These are phyloP conservation scores for Begonia peltatifolia DNA, from an alignment of 306 rosid genomes.

Conservation along the genomic window DNA sequence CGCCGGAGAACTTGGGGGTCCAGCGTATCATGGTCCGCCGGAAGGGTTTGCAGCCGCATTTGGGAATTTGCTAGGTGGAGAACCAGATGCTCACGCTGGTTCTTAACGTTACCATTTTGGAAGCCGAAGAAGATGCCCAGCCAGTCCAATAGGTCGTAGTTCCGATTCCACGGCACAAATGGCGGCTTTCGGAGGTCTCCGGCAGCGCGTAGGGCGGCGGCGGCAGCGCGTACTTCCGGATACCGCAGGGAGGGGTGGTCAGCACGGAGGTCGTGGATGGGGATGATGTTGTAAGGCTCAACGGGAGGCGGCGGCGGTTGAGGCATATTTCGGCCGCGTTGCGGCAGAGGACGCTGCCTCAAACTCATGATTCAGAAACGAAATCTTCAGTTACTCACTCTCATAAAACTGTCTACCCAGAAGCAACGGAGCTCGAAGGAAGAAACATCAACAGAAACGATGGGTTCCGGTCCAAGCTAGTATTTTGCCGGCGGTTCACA, in stretches of 20 bases:
- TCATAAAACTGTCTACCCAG: no score
- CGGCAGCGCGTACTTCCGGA: slow-evolving; percentile 83
- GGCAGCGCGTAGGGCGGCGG: slow-evolving; percentile 54
- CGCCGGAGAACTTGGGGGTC: slow-evolving; percentile 29
- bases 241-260: slow-evolving; percentile 82
- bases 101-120: slow-evolving; percentile 67
- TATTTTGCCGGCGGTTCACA: no score
- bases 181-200: slow-evolving; percentile 68
- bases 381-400: no score
- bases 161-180: slow-evolving; percentile 32
- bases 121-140: slow-evolving; percentile 60
- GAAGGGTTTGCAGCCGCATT: slow-evolving; percentile 67
- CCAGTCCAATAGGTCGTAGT: slow-evolving; percentile 76
- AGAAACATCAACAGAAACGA: no score
- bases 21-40: slow-evolving; percentile 29
- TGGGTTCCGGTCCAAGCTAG: no score
- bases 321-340: slow-evolving; percentile 3
- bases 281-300: slow-evolving; percentile 63
- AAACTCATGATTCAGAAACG: neutral
- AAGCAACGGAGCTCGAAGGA: no score
- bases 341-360: slow-evolving; percentile 12
- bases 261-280: slow-evolving; percentile 47
- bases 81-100: slow-evolving; percentile 88
- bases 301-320: slow-evolving; percentile 16
- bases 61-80: slow-evolving; percentile 87